Evolutionary conservation across 179 eudicot genomes (phyloP).

Genomic region (Carnegiea gigantea): DNA sequence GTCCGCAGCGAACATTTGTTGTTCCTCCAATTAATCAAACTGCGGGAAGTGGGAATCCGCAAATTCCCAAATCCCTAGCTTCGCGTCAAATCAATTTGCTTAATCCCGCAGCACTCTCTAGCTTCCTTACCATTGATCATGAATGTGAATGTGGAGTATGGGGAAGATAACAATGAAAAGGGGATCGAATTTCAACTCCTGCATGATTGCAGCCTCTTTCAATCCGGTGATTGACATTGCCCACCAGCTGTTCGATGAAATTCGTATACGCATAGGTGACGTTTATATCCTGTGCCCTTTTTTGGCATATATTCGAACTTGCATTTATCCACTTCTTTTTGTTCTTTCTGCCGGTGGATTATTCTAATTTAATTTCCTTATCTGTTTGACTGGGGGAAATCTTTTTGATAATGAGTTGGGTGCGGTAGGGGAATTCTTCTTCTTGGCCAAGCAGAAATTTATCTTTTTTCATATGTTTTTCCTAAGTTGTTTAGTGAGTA

Average conservation of each 20-base stretch:
- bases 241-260: conserved; percentile 25
- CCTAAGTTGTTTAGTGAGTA: neutral
- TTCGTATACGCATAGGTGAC: conserved; percentile 1
- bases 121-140: neutral
- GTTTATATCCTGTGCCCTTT: neutral
- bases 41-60: neutral
- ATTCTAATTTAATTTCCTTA: neutral
- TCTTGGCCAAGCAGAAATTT: neutral
- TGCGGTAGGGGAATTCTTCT: neutral
- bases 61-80: neutral
- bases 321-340: neutral
- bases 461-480: neutral
- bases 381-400: neutral
- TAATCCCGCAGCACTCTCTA: neutral
- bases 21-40: neutral
- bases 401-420: too few relatives aligned
- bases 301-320: conserved; percentile 15
- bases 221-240: conserved; percentile 1
- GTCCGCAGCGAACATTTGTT: neutral
- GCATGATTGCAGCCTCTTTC: neutral
- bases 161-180: neutral
- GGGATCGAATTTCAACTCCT: conserved; percentile 14
- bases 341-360: neutral
- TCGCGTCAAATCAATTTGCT: neutral
- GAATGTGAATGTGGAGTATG: neutral